Evolutionary conservation across 257 asterid species (phyloP), one percentile per base, ranked within the genome.

Genomic region (Primulina eburnea): DNA sequence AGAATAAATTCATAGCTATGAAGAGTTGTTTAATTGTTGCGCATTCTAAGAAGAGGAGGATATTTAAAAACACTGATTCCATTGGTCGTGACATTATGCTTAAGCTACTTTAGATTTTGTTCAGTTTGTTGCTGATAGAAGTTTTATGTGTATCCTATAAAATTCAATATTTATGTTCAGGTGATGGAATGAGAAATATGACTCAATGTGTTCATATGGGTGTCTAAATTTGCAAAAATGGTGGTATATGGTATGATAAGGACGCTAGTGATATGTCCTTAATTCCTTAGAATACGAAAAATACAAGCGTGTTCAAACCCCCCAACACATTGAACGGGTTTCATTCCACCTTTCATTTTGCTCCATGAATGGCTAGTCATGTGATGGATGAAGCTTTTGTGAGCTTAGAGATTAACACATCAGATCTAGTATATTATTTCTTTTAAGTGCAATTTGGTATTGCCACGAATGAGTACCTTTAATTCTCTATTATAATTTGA

Each of bases 401-500:
- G 71, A 72, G 17, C 57, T 33, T n/a, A 7, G 32, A 20, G 52
- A 12, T 66, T 28, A 38, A 21, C 73, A 21, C 66, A 20, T 57
- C 43, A 35, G 35, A 21, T 62, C 52, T 62, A 11, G 55, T 40
- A 32, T 17, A 7, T 10, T 21, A 7, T 32, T 9, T 35, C 21
- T 64, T 11, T 64, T 33, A 21, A 21, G 40, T 26, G 18, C 32
- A 35, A 20, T 34, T 34, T 37, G n/a, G 47, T 28, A 30, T 43
- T 55, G 18, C 47, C 26, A 61, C 59, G 8, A 5, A 37, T 73
- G 14, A 16, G 53, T 40, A 24, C 12, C 38, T 30, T 28, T 14
- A 11, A n/a, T 40, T 7, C 67, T 66, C 58, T 65, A 17, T 17
- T 50, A 17, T 17, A 50, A 50, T 50, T 50, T 50, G 0, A 12